Percentiles rank a stretch among this genome's conserved stretches.
Evolutionary conservation across 768 basidiomycete species (phyloP).

Genomic region (Tubosaeta sp.): DNA sequence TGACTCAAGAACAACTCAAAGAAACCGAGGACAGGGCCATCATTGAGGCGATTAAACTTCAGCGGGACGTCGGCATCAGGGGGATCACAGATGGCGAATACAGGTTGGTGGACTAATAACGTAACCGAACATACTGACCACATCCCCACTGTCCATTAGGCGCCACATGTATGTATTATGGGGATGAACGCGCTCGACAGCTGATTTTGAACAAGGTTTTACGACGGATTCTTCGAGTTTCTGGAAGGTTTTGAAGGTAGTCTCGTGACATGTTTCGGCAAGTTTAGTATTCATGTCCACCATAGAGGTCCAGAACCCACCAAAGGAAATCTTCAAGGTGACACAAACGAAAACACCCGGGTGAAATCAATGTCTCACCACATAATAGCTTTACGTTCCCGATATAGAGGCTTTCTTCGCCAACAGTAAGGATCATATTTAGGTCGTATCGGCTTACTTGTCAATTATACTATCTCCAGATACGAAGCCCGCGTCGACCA

Average conservation of each 20-base stretch:
- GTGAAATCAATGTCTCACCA: background rate
- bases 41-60: slow-evolving; percentile 33
- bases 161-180: slow-evolving; percentile 22
- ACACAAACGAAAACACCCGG: background rate
- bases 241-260: slow-evolving; percentile 25
- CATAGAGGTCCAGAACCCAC: slow-evolving; percentile 21
- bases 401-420: slow-evolving; percentile 20
- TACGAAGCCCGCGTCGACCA: slow-evolving; percentile 19
- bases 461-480: slow-evolving; percentile 3
- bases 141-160: background rate
- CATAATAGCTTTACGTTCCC: slow-evolving; percentile 23
- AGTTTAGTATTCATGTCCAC: slow-evolving; percentile 2
- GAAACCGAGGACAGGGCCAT: slow-evolving; percentile 38
- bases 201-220: slow-evolving; percentile 20
- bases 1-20: slow-evolving; percentile 32
- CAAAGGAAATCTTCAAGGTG: slow-evolving; percentile 26
- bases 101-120: slow-evolving; percentile 25
- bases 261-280: background rate
- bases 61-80: slow-evolving; percentile 39
- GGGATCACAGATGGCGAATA: slow-evolving; percentile 42
- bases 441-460: too few species aligned
- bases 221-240: slow-evolving; percentile 27
- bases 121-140: background rate
- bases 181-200: background rate
- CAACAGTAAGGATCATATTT: slow-evolving; percentile 10